Percentiles rank a stretch among this genome's conserved stretches.
phyloP scores from a whole-genome alignment of 768 basidiomycete species.

The Strobilomyces confusus region DNA sequence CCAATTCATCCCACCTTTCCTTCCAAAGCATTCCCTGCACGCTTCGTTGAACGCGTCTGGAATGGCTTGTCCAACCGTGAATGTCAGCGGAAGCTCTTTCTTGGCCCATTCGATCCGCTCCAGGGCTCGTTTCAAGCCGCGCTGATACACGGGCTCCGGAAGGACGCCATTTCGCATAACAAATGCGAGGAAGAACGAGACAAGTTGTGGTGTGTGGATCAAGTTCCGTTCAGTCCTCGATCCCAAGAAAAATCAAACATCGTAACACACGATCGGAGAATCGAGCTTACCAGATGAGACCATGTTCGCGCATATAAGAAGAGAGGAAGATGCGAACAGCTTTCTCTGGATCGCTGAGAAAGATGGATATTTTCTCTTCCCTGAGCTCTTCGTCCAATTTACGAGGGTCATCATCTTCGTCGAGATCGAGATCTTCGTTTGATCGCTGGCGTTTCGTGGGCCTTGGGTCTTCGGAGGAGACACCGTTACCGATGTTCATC shows the following conservation, averaged over 20 bases:
- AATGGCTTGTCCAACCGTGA: conserved; percentile 35
- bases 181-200: conserved; percentile 59
- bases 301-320: conserved; percentile 62
- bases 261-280: background rate
- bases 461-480: background rate
- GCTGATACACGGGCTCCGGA: conserved; percentile 43
- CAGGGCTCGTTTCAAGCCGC: conserved; percentile 44
- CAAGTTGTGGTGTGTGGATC: conserved; percentile 46
- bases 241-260: background rate
- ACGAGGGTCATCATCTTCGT: conserved; percentile 36
- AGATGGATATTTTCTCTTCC: conserved; percentile 45
- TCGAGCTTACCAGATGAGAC: conserved; percentile 59
- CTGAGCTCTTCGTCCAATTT: conserved; percentile 32
- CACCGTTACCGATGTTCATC: conserved; percentile 1
- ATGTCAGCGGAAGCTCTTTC: conserved; percentile 42
- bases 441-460: conserved; percentile 27
- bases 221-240: conserved; percentile 48
- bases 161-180: conserved; percentile 54
- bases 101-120: conserved; percentile 38
- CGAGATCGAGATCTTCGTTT: conserved; percentile 7
- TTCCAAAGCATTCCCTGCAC: conserved; percentile 48
- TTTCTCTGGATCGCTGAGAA: conserved; percentile 60
- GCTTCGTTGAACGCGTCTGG: conserved; percentile 47
- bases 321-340: conserved; percentile 64
- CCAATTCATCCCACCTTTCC: conserved; percentile 40